A percentile compares a stretch with the other conserved stretches of the same genome.
These are phyloP conservation scores for Dendrobium catenatum DNA, from an alignment of 106 monocot species.

Conservation along the genomic window DNA sequence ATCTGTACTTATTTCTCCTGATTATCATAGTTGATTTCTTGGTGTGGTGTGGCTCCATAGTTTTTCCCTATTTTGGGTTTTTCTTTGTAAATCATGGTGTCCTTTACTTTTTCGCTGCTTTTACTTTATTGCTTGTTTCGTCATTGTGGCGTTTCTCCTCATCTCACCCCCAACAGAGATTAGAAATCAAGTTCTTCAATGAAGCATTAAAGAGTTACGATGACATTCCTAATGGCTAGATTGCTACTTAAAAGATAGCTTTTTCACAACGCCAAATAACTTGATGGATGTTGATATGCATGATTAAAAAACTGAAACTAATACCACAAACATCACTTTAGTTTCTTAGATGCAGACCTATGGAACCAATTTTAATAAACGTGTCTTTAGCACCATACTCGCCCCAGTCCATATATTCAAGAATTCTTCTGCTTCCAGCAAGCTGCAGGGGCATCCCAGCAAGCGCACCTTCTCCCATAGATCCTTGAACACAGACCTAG, in stretches of 20 bases:
- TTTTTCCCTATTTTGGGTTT: too few species aligned
- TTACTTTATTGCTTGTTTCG: too few species aligned
- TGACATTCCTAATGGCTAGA: neutral
- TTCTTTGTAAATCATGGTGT: too few species aligned
- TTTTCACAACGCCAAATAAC: neutral
- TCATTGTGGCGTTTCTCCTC: too few species aligned
- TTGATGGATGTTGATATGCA: neutral
- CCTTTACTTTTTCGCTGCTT: too few species aligned
- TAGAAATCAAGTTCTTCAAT: too few species aligned
- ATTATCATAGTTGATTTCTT: too few species aligned
- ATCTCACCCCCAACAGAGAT: too few species aligned
- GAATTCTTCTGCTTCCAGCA: slow-evolving; percentile 81
- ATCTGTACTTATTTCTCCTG: too few species aligned
- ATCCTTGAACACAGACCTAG: slow-evolving; percentile 96
- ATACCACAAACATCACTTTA: neutral
- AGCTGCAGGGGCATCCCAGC: slow-evolving; percentile 96
- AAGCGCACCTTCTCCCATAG: slow-evolving; percentile 97
- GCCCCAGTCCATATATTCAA: slow-evolving; percentile 98
- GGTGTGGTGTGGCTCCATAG: too few species aligned
- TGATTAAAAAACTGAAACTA: neutral
- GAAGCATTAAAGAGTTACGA: neutral
- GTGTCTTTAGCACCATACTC: slow-evolving; percentile 74
- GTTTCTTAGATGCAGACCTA: slow-evolving; percentile 40
- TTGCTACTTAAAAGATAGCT: neutral
- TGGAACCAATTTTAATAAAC: slow-evolving; percentile 81